These are phyloP conservation scores for Hypericum androsaemum DNA, from an alignment of 345 rosid genomes.

Conservation along the genomic window DNA sequence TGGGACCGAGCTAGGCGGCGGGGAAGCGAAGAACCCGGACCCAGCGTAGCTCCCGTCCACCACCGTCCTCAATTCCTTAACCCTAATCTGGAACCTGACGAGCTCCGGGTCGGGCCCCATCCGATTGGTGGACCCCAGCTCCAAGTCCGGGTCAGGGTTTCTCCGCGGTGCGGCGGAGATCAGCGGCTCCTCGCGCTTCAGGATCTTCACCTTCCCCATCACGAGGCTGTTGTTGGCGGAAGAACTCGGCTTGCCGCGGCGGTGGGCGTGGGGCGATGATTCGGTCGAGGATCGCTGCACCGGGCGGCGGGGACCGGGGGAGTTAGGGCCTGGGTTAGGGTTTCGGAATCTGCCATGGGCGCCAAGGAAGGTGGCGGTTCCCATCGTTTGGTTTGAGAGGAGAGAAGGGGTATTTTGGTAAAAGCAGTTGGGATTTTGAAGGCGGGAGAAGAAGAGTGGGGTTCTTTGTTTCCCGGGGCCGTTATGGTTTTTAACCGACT, in stretches of 20 bases:
- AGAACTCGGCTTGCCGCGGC: background rate
- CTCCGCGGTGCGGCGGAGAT: background rate
- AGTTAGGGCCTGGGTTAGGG: slow-evolving; percentile 3
- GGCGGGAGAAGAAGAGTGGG: no score
- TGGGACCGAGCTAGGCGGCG: slow-evolving; percentile 55
- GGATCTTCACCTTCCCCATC: slow-evolving; percentile 52
- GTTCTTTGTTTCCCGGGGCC: no score
- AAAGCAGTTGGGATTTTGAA: no score
- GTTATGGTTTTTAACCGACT: no score
- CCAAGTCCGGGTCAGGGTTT: slow-evolving; percentile 17
- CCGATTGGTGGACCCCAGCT: slow-evolving; percentile 34
- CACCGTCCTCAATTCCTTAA: slow-evolving; percentile 12
- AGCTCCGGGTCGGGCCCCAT: slow-evolving; percentile 43
- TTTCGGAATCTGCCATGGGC: background rate
- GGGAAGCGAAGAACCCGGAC: slow-evolving; percentile 30
- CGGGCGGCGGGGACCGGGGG: slow-evolving; percentile 20
- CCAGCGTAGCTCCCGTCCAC: slow-evolving; percentile 24
- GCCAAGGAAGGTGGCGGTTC: no score
- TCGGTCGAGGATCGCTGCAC: slow-evolving; percentile 14
- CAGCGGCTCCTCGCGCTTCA: slow-evolving; percentile 24
- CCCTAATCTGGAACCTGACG: slow-evolving; percentile 28
- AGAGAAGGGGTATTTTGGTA: no score
- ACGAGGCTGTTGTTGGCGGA: slow-evolving; percentile 27
- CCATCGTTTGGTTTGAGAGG: no score
- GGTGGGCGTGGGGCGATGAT: slow-evolving; percentile 2